Conservation (phyloP, 345 rosid species). For the Populus alba region DNA sequence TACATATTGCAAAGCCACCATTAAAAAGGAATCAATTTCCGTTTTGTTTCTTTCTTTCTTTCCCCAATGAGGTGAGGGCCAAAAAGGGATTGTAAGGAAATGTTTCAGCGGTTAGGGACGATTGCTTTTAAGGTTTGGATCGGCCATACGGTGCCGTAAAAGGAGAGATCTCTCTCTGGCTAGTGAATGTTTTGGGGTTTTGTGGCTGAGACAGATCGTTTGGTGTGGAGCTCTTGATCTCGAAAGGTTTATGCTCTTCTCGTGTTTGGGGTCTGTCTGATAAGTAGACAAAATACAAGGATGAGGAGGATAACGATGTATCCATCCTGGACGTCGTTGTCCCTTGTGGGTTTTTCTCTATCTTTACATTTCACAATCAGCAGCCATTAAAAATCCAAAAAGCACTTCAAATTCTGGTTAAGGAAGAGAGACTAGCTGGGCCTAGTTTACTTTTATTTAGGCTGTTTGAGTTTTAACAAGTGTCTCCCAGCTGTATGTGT, state of each 20-base stretch:
- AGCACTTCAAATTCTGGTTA: neutral
- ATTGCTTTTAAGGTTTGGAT: constrained; percentile 23
- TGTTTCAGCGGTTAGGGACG: constrained; percentile 37
- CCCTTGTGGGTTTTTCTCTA: constrained; percentile 34
- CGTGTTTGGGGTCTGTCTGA: constrained; percentile 58
- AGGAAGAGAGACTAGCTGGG: constrained; percentile 9
- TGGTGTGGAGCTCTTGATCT: constrained; percentile 65
- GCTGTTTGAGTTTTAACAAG: neutral
- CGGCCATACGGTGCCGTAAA: constrained; percentile 10
- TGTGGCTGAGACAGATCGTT: constrained; percentile 44
- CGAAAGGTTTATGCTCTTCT: constrained; percentile 47
- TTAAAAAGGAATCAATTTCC: neutral
- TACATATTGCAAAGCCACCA: neutral
- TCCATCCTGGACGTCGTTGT: constrained; percentile 39
- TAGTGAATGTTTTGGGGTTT: constrained; percentile 14
- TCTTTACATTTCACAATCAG: constrained; percentile 24
- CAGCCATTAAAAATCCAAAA: neutral
- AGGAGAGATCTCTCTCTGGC: constrained; percentile 27
- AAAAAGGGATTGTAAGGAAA: neutral
- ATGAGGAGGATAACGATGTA: constrained; percentile 36
- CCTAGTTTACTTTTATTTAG: neutral
- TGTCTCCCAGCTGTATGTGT: neutral
- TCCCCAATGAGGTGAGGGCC: neutral
- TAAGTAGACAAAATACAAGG: constrained; percentile 29
- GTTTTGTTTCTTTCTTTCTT: neutral